phyloP scores from a whole-genome alignment of 345 rosid species.

The Populus deltoides region DNA sequence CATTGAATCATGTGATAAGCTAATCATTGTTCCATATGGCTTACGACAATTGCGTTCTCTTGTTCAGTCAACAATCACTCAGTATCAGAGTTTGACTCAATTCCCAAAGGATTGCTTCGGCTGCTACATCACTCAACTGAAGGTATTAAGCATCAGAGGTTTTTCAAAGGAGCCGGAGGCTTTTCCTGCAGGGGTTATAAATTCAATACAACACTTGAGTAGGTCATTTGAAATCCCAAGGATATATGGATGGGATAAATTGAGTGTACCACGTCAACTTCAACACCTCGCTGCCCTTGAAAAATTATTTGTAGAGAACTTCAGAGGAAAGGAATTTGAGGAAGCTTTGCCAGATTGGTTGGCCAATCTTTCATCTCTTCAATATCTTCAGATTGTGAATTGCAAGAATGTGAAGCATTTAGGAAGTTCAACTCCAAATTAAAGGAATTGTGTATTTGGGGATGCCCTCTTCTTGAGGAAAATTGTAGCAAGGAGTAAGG shows the following conservation, averaged over 20 bases:
- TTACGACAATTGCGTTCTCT: slow-evolving; percentile 5
- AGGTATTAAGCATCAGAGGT: slow-evolving; percentile 4
- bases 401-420: slow-evolving; percentile 2
- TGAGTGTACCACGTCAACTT: slow-evolving; percentile 11
- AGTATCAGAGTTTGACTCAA: neutral
- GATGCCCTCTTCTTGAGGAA: neutral
- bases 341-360: slow-evolving; percentile 18
- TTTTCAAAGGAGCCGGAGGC: neutral
- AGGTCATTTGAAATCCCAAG: neutral
- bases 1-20: too few species aligned
- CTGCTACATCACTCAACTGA: neutral
- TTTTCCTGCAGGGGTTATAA: too few species aligned
- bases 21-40: neutral
- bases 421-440: neutral
- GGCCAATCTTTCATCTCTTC: neutral
- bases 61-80: neutral
- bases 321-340: neutral
- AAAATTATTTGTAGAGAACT: neutral
- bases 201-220: neutral
- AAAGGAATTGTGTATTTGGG: neutral
- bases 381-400: neutral
- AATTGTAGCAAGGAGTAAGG: neutral
- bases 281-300: slow-evolving; percentile 1
- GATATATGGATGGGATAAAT: neutral
- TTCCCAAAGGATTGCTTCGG: neutral